A percentile compares a stretch with the other conserved stretches of the same genome.
Evolutionary conservation across 1,139 yeast species (phyloP).

Genomic region (Pichia cactophila): DNA sequence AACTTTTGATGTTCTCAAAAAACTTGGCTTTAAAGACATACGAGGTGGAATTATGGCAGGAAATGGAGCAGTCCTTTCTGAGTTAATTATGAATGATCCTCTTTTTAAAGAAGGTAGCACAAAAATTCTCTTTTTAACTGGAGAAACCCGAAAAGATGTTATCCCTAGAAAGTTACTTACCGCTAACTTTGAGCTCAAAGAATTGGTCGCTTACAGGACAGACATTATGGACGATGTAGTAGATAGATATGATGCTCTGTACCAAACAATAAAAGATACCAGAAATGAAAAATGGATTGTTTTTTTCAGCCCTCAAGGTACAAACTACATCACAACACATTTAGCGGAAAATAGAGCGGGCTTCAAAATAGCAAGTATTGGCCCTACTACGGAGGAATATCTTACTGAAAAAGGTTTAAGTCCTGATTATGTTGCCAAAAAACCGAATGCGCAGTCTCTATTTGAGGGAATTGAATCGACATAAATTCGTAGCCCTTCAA

Average conservation of each 20-base stretch:
- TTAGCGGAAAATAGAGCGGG: slow-evolving; percentile 26
- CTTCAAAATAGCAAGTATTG: slow-evolving; percentile 69
- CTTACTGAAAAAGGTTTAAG: slow-evolving; percentile 42
- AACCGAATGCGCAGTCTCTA: slow-evolving; percentile 65
- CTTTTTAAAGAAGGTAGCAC: slow-evolving; percentile 17
- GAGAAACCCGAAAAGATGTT: slow-evolving; percentile 75
- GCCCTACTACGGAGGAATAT: slow-evolving; percentile 82
- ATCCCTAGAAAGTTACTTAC: slow-evolving; percentile 55
- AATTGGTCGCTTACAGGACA: slow-evolving; percentile 66
- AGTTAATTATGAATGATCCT: slow-evolving; percentile 45
- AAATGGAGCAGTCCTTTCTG: slow-evolving; percentile 66
- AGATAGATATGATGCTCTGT: slow-evolving; percentile 31
- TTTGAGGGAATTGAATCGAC: slow-evolving; percentile 31
- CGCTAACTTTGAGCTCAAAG: slow-evolving; percentile 45
- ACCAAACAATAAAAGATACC: slow-evolving; percentile 12
- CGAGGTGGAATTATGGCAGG: slow-evolving; percentile 76
- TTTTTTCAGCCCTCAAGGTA: slow-evolving; percentile 90
- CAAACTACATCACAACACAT: slow-evolving; percentile 49
- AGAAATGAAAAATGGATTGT: slow-evolving; percentile 52
- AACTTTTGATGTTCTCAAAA: slow-evolving; percentile 52
- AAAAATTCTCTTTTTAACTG: slow-evolving; percentile 72
- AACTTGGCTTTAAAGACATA: slow-evolving; percentile 60
- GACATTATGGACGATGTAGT: slow-evolving; percentile 41
- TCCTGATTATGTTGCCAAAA: slow-evolving; percentile 59
- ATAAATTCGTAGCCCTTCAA: slow-evolving; percentile 21